Conservation (phyloP, 345 rosid genomes). For the Ricinus communis region DNA sequence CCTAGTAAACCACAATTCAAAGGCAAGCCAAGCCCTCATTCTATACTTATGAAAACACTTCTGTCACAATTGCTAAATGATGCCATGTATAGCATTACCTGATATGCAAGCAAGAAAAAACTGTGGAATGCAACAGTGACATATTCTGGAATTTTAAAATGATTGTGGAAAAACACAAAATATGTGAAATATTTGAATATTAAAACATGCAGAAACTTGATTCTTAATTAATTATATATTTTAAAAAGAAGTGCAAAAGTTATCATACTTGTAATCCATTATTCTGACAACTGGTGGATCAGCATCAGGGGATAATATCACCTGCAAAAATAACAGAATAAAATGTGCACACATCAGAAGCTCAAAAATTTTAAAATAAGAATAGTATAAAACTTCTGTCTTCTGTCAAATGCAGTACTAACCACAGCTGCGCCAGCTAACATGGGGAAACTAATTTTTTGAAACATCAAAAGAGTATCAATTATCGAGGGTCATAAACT, state of each 20-base stretch:
- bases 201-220: neutral
- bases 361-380: neutral
- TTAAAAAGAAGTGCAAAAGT: neutral
- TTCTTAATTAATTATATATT: neutral
- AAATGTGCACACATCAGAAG: slow-evolving; percentile 7
- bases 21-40: neutral
- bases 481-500: too few relatives aligned
- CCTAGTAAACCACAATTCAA: neutral
- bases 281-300: slow-evolving; percentile 93
- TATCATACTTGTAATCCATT: slow-evolving; percentile 80
- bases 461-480: too few relatives aligned
- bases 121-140: neutral
- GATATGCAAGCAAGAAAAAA: neutral
- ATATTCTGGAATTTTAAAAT: neutral
- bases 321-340: slow-evolving; percentile 49
- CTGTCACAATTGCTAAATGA: neutral
- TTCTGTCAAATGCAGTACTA: neutral
- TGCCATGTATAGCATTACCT: neutral
- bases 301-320: slow-evolving; percentile 83
- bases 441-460: too few relatives aligned
- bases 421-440: too few relatives aligned
- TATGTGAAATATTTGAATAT: neutral
- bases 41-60: neutral
- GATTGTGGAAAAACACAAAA: neutral
- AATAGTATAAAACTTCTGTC: neutral